Evolutionary conservation across 2,329 filamentous ascomycete species (phyloP), one percentile per base, ranked within the genome.

Genomic region (Botrytis fragariae): DNA sequence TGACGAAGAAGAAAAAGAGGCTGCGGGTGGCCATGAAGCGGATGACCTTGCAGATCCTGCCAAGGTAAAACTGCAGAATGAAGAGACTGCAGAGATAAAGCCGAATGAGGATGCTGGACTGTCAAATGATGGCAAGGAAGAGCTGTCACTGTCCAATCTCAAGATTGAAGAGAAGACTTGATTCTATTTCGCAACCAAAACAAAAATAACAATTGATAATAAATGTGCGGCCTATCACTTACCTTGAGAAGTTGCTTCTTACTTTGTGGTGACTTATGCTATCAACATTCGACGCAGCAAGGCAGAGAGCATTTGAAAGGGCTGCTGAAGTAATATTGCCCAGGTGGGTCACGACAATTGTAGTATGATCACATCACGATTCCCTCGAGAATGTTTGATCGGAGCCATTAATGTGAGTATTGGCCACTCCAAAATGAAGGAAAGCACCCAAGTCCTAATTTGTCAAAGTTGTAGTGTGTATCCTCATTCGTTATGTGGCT

Each of bases 81-180:
- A 37, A 25, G 39, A 62, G 22, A 20, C 57, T 45, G 12, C 39
- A 25, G 68, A 45, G 14, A 45, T 32, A 59, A 32, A 45, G 29
- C 18, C 29, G 10, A 44, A 61, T 25, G 62, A 25, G n/a, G 44
- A 42, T 48, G 71, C 37, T 39, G 44, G 14, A 16, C 22, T 16
- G 16, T 62, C 44, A 20, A n/a, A 59, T 42, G 69, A 57, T 35
- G 74, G 76, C 68, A 68, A 54, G 20, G 48, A 22, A 18, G 75
- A 76, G 3, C 64, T 76, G 62, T 73, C 75, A 20, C 63, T 80
- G 68, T 74, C 77, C 8, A 69, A 73, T 35, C 76, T 81, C 9
- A 75, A 78, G 35, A 75, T 81, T 42, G 74, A 75, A 42, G 79
- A 80, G 45, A 77, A 79, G 69, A 81, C 80, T 74, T 81, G 79